Evolutionary conservation across 2,329 filamentous ascomycete species (phyloP), one percentile per base, ranked within the genome.

Genomic region (Neonectria faginata): DNA sequence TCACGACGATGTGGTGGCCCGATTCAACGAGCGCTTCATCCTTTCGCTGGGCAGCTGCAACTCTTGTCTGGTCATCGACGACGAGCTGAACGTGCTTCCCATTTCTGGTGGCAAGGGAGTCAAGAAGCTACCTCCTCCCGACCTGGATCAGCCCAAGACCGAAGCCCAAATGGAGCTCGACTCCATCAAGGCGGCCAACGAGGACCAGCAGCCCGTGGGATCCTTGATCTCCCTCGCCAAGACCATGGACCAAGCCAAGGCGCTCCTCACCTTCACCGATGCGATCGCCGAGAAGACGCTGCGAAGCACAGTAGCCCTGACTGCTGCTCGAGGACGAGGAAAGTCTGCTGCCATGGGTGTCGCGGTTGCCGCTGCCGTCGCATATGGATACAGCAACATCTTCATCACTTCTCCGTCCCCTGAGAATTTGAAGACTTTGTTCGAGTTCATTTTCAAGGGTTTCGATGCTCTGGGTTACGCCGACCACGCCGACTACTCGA

Each of bases 371-470:
- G 94, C 96, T 3, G 97, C 97, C 1, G 88, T 99, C 48, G 95
- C 96, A 1, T 92, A 98, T 76, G 96, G 96, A 27, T 99, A 99
- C 81, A 97, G 94, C 83, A 99, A 99, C 79, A 97, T 99, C 74
- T 99, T 99, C 81, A 97, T 99, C 77, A 99, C 96, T 1, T 98
- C 95, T 1, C 95, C 95, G 0, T 97, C 93, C 66, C 96, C 96
- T 0, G 97, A 99, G 81, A 99, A 99, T 81, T 85, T 99, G 85
- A 99, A 98, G 83, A 99, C 96, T 0, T 85, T 99, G 8, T 99
- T 99, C 77, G 94, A 99, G 75, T 99, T 99, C 74, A 88, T 99
- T 18, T 97, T 99, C 85, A 98, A 97, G 79, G 96, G 94, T 0
- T 99, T 99, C 74, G 96, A 99, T 77, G 92, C 94, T 11, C 85